Base-by-base conservation (phyloP, 495 filamentous ascomycete genomes). In the Xanthoparmelia taractica region DNA sequence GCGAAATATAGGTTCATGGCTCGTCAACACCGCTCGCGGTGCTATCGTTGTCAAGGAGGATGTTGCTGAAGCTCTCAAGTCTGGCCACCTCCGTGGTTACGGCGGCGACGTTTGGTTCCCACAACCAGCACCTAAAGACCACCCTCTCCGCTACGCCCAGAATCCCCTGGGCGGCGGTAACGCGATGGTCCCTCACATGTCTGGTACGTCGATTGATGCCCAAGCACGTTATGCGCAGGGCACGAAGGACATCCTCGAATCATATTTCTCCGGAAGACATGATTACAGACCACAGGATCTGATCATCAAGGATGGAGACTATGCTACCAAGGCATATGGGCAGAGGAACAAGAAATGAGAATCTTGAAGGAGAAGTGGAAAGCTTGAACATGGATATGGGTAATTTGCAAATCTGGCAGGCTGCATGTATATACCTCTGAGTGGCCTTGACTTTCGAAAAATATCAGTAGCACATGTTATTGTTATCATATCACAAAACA, bases 31-130 rank as follows among this genome's bases (percentile, higher is more conserved):
- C 33, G 94, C 94, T 59, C 94, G 94, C 75, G 94, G 94, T 68
- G 94, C 94, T 74, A 98, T 98, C 72, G 94, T 98, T 64, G 94
- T 97, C 74, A 98, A 98, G 85, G 93, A 97, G 78, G 94, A 97
- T 71, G 94, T 98, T 54, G 94, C 94, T 55, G 93, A 90, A 58
- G 94, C 94, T 34, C 84, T 98, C 73, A 90, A 91, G 81, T 82
- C 82, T 41, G 94, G 94, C 71, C 92, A 98, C 76, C 90, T 98
- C 73, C 87, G 91, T 66, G 94, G 94, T 64, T 98, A 98, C 77
- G 94, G 94, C 70, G 94, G 94, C 75, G 92, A 96, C 72, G 92
- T 96, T 73, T 90, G 87, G 87, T 90, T 86, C 84, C 87, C 87
- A 57, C 94, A 98, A 80, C 94, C 94, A 62, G 94, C 94, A 52